phyloP scores from a whole-genome alignment of 2,329 filamentous ascomycete species.

The Alternaria viburni region DNA sequence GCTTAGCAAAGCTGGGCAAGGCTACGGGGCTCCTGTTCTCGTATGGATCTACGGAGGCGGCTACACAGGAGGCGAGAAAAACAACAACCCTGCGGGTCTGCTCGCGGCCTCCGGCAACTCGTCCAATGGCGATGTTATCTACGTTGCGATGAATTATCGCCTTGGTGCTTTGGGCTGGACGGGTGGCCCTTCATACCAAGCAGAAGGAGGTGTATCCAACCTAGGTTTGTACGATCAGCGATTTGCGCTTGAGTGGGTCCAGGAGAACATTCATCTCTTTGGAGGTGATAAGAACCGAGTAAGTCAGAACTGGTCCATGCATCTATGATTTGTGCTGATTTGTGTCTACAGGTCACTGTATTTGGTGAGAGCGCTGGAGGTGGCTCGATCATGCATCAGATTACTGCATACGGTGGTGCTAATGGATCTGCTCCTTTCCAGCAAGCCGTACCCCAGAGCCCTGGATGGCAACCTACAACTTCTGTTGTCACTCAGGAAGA shows the following conservation, averaged over 20 bases:
- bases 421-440: slow-evolving; percentile 49
- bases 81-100: slow-evolving; percentile 50
- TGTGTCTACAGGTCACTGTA: slow-evolving; percentile 29
- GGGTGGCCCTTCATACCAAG: slow-evolving; percentile 42
- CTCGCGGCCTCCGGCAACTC: slow-evolving; percentile 52
- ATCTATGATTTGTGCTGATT: neutral
- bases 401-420: slow-evolving; percentile 48
- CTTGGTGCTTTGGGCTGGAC: slow-evolving; percentile 50
- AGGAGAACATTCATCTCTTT: slow-evolving; percentile 48
- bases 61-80: slow-evolving; percentile 50
- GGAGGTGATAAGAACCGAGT: slow-evolving; percentile 48
- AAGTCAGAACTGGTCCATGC: neutral
- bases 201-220: slow-evolving; percentile 45
- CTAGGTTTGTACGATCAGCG: slow-evolving; percentile 48
- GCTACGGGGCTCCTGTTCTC: slow-evolving; percentile 51
- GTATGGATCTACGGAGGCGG: slow-evolving; percentile 61
- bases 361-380: slow-evolving; percentile 49
- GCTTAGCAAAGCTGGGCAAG: slow-evolving; percentile 40
- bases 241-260: slow-evolving; percentile 50
- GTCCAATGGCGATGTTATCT: slow-evolving; percentile 51
- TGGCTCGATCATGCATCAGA: slow-evolving; percentile 49
- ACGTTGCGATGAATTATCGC: slow-evolving; percentile 56
- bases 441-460: slow-evolving; percentile 48
- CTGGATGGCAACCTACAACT: slow-evolving; percentile 46
- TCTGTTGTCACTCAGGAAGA: slow-evolving; percentile 39